A percentile compares a stretch with the other conserved stretches of the same genome.
Conservation (phyloP, 1,284 basidiomycete species). For the Pseudomicrostroma phylloplanum region DNA sequence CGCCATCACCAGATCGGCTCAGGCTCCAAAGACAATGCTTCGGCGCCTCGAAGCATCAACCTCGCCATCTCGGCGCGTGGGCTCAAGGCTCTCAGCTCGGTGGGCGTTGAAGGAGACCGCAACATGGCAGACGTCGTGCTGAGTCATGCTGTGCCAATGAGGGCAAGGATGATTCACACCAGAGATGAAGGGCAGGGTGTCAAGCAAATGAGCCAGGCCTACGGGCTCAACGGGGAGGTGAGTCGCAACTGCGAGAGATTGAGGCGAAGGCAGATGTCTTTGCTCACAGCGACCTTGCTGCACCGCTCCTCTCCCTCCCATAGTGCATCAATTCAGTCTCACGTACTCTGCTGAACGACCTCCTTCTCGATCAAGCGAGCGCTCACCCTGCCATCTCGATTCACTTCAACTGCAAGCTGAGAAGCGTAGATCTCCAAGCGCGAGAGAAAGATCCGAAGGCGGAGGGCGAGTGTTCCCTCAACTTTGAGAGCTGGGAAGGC, state of each 20-base stretch:
- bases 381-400: constrained; percentile 62
- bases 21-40: constrained; percentile 23
- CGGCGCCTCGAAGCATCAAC: constrained; percentile 72
- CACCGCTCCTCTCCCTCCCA: constrained; percentile 8
- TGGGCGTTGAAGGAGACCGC: constrained; percentile 49
- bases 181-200: constrained; percentile 10
- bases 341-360: constrained; percentile 76
- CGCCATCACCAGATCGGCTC: constrained; percentile 25
- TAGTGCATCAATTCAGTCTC: constrained; percentile 91
- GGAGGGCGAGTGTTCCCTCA: constrained; percentile 7
- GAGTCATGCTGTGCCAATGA: constrained; percentile 81
- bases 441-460: background rate
- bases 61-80: constrained; percentile 90
- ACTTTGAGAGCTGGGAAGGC: constrained; percentile 10
- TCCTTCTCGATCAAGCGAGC: constrained; percentile 67
- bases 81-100: constrained; percentile 72
- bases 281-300: background rate
- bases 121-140: constrained; percentile 69
- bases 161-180: constrained; percentile 88
- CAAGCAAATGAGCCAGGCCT: constrained; percentile 58
- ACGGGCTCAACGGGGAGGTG: constrained; percentile 80
- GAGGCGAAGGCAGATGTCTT: too few relatives aligned
- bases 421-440: constrained; percentile 67
- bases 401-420: constrained; percentile 75
- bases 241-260: constrained; percentile 37